Percentiles rank a stretch among this genome's conserved stretches.
Evolutionary conservation across 2,329 filamentous ascomycete genomes (phyloP).

Genomic region (Xylariomycetidae sp.): DNA sequence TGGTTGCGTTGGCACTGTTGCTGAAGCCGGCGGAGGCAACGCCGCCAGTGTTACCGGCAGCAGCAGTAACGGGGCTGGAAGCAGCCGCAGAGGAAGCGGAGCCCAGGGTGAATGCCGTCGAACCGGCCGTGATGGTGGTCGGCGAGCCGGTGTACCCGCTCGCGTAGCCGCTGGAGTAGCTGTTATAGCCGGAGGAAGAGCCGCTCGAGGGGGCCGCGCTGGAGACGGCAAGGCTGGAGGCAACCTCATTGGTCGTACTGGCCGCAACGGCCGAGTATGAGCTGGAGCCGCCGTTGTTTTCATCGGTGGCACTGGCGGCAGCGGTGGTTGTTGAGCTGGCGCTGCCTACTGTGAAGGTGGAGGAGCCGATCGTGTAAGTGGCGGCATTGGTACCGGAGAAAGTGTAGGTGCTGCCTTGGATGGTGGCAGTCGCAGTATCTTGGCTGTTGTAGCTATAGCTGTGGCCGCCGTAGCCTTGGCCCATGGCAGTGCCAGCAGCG

Average conservation of each 20-base stretch:
- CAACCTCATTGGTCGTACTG: too few species aligned
- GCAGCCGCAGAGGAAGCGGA: background rate
- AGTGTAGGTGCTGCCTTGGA: slow-evolving; percentile 8
- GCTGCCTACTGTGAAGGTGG: slow-evolving; percentile 7
- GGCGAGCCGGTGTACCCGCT: slow-evolving; percentile 7
- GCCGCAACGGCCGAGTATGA: too few species aligned
- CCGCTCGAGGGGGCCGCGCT: slow-evolving; percentile 1
- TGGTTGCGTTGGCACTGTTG: slow-evolving; percentile 12
- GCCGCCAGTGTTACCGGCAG: slow-evolving; percentile 1
- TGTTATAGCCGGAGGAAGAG: slow-evolving; percentile 1
- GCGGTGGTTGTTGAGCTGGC: slow-evolving; percentile 4
- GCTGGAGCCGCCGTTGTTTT: slow-evolving; percentile 1
- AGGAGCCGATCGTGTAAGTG: slow-evolving; percentile 8
- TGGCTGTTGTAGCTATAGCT: slow-evolving; percentile 5
- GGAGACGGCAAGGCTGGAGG: background rate
- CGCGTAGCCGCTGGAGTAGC: slow-evolving; percentile 3
- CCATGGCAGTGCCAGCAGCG: slow-evolving; percentile 11
- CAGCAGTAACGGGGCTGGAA: slow-evolving; percentile 1
- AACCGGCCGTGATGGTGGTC: slow-evolving; percentile 8
- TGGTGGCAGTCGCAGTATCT: slow-evolving; percentile 7
- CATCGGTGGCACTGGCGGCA: background rate
- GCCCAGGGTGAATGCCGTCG: slow-evolving; percentile 6
- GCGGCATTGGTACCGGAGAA: slow-evolving; percentile 9
- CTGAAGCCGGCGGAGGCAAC: slow-evolving; percentile 12
- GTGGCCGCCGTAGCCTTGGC: slow-evolving; percentile 10